A percentile compares a stretch with the other conserved stretches of the same genome.
Conservation (phyloP, 495 filamentous ascomycete genomes). For the Durotheca rogersii region DNA sequence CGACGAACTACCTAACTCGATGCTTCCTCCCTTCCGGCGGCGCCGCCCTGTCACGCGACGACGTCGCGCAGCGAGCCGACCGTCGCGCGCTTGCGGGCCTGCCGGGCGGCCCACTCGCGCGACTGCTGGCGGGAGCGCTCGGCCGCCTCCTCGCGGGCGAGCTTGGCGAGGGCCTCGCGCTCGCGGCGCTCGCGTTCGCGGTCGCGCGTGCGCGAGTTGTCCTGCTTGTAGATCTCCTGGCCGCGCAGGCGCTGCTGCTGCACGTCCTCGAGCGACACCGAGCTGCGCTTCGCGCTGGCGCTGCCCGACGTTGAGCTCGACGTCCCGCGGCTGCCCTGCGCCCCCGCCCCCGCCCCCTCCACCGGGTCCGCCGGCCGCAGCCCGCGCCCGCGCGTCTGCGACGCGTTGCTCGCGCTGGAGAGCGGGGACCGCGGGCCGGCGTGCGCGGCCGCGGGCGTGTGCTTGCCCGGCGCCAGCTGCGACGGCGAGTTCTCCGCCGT, state of each 20-base stretch:
- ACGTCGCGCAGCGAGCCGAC: conserved; percentile 18
- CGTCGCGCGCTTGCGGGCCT: conserved; percentile 40
- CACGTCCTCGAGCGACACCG: conserved; percentile 50
- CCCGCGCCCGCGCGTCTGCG: conserved; percentile 27
- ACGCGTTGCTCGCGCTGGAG: conserved; percentile 27
- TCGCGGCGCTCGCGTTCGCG: conserved; percentile 55
- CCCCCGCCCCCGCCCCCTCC: too few species aligned
- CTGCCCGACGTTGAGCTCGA: conserved; percentile 43
- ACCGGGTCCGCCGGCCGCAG: conserved; percentile 11
- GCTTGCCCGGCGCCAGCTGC: conserved; percentile 20
- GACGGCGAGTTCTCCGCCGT: conserved; percentile 30
- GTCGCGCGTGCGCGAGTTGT: conserved; percentile 49
- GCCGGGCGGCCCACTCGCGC: conserved; percentile 70
- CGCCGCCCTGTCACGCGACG: too few species aligned
- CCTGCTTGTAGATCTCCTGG: conserved; percentile 62
- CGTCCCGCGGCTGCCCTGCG: conserved; percentile 34
- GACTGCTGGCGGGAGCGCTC: conserved; percentile 63
- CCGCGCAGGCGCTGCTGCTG: conserved; percentile 55
- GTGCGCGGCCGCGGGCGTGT: conserved; percentile 2
- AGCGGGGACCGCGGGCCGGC: conserved; percentile 20
- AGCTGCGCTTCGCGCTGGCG: conserved; percentile 44
- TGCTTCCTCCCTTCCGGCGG: too few species aligned
- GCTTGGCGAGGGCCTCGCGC: conserved; percentile 57
- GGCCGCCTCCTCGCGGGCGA: conserved; percentile 62
- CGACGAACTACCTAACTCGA: too few species aligned